Conservation (phyloP, 495 filamentous ascomycete genomes). For the Hyaloscypha hepaticicola region DNA sequence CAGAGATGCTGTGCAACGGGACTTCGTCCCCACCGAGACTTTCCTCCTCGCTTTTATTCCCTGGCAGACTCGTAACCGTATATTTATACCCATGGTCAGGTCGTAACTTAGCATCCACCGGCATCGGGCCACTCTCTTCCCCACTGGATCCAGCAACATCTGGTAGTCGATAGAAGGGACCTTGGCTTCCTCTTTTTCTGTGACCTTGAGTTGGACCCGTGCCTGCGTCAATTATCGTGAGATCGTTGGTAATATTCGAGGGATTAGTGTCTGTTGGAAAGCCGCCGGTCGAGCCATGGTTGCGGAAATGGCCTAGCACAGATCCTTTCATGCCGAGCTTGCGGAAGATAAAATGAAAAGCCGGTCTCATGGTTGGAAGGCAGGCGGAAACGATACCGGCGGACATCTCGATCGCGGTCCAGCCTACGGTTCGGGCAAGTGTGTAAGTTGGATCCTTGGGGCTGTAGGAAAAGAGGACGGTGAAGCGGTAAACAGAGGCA, state of each 20-base stretch:
- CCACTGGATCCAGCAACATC: not conserved
- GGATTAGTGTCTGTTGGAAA: not conserved
- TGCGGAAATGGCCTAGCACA: constrained; percentile 2
- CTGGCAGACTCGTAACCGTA: constrained; percentile 13
- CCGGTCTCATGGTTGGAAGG: constrained; percentile 44
- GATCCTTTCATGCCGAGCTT: constrained; percentile 23
- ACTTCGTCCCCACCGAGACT: constrained; percentile 29
- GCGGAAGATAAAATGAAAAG: constrained; percentile 24
- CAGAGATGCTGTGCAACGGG: constrained; percentile 33
- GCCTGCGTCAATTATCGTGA: not conserved
- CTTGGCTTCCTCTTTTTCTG: constrained; percentile 1
- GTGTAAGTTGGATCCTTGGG: constrained; percentile 38
- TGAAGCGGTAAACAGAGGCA: constrained; percentile 37
- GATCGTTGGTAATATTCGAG: not conserved
- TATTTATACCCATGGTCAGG: constrained; percentile 8
- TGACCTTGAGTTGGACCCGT: not conserved
- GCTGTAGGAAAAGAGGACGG: constrained; percentile 40
- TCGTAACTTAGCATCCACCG: constrained; percentile 6
- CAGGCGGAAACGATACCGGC: constrained; percentile 47
- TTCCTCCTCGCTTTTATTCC: not conserved
- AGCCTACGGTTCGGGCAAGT: constrained; percentile 42
- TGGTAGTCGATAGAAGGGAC: constrained; percentile 9
- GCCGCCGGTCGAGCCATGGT: not conserved
- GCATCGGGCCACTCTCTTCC: not conserved
- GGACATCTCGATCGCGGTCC: constrained; percentile 47